Evolutionary conservation across 129 eudicot species (phyloP), one percentile per base, ranked within the genome.

Genomic region (Escallonia herrerae): DNA sequence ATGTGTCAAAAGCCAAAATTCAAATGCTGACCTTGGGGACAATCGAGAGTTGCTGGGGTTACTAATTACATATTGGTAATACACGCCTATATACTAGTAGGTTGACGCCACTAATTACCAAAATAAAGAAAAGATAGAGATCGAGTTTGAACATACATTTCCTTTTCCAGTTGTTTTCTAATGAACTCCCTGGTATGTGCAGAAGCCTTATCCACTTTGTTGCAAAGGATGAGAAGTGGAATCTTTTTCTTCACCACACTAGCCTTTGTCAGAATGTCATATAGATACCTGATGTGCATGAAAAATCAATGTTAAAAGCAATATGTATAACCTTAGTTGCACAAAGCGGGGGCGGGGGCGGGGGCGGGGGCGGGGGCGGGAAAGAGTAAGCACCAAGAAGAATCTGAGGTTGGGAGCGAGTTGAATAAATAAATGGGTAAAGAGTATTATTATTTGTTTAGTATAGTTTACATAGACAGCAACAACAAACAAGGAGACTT

Each of bases 111-210:
- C 33, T 22, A 22, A 22, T 22, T 22, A 37, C 40, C 55, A 62
- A 67, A 43, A 0, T 4, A 13, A 5, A 73, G 39, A 53, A 3
- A 11, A 43, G 15, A 62, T 12, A 12, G 46, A 59, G 49, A 65
- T 22, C 33, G 33, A 10, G 7, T 33, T 59, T 10, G 38, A 22
- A 11, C 86, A 13, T 80, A 91, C 98, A 91, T 79, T 77, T 91
- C 98, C 72, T 88, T 91, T 72, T 91, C 96, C 56, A 91, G 89
- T 78, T 91, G 98, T 77, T 83, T 91, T 58, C 91, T 77, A 78
- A 91, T 83, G 67, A 91, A 91, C 46, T 91, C 98, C 79, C 83
- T 83, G 40, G 98, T 83, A 75, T 91, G 98, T 62, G 98, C 98
- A 5, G 95, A 85, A 41, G 85, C 91, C 77, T 91, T 88, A 73